phyloP scores from a whole-genome alignment of 2,329 filamentous ascomycete species.

The Trichoderma guizhouense region DNA sequence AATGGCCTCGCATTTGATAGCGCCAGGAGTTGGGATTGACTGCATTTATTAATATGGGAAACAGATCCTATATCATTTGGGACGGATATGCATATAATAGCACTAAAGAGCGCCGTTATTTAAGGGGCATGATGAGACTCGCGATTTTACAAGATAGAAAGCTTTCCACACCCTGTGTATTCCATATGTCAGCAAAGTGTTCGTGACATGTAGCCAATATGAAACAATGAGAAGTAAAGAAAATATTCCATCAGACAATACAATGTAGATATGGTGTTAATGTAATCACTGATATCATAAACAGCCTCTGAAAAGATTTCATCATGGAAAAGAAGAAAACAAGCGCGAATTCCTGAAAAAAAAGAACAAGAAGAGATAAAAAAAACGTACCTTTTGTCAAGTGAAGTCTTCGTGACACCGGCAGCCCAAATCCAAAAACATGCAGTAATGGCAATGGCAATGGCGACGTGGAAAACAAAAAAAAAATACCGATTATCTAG shows the following conservation, averaged over 20 bases:
- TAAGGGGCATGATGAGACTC: neutral
- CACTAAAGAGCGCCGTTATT: neutral
- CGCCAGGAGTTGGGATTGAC: slow-evolving; percentile 8
- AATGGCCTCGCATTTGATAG: slow-evolving; percentile 2
- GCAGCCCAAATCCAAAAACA: neutral
- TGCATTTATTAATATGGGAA: slow-evolving; percentile 1
- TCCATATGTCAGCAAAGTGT: neutral
- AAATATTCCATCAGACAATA: slow-evolving; percentile 9
- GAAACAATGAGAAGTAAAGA: neutral
- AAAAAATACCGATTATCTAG: slow-evolving; percentile 42
- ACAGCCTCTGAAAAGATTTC: slow-evolving; percentile 45
- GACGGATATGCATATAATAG: neutral
- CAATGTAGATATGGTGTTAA: slow-evolving; percentile 20
- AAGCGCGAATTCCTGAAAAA: neutral
- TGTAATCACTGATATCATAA: slow-evolving; percentile 44
- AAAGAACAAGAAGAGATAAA: neutral
- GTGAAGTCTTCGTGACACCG: neutral
- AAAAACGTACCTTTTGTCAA: slow-evolving; percentile 26
- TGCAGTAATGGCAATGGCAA: neutral
- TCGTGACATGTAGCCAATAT: neutral
- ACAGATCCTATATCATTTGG: neutral
- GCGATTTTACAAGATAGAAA: neutral
- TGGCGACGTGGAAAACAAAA: slow-evolving; percentile 22
- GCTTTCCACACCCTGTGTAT: neutral
- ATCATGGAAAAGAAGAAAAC: slow-evolving; percentile 33